These are phyloP conservation scores for Lactarius indigo DNA, from an alignment of 768 basidiomycete genomes.

Conservation along the genomic window DNA sequence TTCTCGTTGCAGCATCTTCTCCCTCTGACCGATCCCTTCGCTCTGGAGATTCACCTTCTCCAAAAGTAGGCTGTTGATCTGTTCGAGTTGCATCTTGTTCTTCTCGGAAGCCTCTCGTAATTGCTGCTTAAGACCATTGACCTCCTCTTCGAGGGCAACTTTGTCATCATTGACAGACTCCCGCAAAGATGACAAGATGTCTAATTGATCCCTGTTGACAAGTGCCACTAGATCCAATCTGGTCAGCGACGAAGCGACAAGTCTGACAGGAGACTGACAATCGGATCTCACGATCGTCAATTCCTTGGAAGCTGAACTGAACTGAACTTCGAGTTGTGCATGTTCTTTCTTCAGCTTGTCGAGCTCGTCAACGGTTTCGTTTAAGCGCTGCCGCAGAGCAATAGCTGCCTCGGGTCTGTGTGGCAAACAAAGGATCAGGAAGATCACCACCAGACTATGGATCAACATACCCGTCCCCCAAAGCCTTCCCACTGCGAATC, in stretches of 20 bases:
- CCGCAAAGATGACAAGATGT: conserved; percentile 79
- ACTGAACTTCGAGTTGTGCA: conserved; percentile 66
- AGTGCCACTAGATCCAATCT: conserved; percentile 63
- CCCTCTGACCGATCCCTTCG: conserved; percentile 86
- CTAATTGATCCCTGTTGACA: conserved; percentile 90
- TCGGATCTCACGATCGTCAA: conserved; percentile 84
- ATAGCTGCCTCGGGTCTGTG: conserved; percentile 79
- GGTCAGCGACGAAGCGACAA: conserved; percentile 11
- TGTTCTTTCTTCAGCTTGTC: conserved; percentile 67
- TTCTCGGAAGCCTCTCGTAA: conserved; percentile 75
- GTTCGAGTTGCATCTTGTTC: conserved; percentile 87
- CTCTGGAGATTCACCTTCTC: conserved; percentile 91
- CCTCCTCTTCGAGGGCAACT: conserved; percentile 63
- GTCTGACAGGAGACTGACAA: conserved; percentile 44
- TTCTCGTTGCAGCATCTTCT: conserved; percentile 82
- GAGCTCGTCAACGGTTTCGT: conserved; percentile 81
- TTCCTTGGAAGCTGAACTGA: conserved; percentile 59
- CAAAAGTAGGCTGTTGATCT: conserved; percentile 76
- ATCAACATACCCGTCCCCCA: conserved; percentile 69
- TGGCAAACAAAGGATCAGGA: neutral
- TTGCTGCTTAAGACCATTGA: conserved; percentile 58
- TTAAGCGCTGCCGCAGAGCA: conserved; percentile 81
- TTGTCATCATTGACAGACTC: conserved; percentile 91
- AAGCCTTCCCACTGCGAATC: conserved; percentile 79
- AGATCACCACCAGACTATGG: neutral